Evolutionary conservation across 108 stramenopile species (phyloP), one percentile per base, ranked within the genome.

Genomic region (Cylindrotheca fusiformis): DNA sequence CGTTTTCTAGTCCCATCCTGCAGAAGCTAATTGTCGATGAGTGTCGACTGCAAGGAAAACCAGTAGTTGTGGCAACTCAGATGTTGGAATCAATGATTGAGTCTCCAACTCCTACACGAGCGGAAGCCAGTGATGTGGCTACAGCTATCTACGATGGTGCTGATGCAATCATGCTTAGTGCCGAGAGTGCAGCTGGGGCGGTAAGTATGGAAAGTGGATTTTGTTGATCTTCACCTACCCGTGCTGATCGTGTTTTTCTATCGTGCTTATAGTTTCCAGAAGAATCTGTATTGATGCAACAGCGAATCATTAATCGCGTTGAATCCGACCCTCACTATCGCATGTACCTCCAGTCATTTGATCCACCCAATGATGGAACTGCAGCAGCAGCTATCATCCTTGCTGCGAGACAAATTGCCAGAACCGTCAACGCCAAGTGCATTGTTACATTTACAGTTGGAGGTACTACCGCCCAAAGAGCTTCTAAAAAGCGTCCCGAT

Each of bases 121-220:
- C 98, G 3, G 98, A 99, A 77, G 96, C 95, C 22, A 78, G 91
- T 12, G 98, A 99, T 78, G 97, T 99, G 3, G 96, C 97, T 27
- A 99, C 98, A 64, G 98, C 98, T 19, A 95, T 99, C 3, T 89
- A 97, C 33, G 98, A 99, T 69, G 98, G 98, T 19, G 93, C 97
- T 25, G 98, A 99, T 71, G 91, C 90, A 36, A 96, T 98, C 56
- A 99, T 99, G 98, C 81, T 95, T 6, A 90, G 87, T 33, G 98
- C 96, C 4, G 98, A 99, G 79, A 99, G 97, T 3, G 97, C 97
- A 32, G 93, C 90, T 51, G 91, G 91, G 58, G 71, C 36, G 36
- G 36, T 41, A 41, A 6, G 36, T 41, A 14, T 10, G 14, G 10
- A 6, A 41, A 6, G 14, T 41, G 6, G 36, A 41, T 41, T 6